These are phyloP conservation scores for Cinchona pubescens DNA, from an alignment of 257 asterid species.

Conservation along the genomic window DNA sequence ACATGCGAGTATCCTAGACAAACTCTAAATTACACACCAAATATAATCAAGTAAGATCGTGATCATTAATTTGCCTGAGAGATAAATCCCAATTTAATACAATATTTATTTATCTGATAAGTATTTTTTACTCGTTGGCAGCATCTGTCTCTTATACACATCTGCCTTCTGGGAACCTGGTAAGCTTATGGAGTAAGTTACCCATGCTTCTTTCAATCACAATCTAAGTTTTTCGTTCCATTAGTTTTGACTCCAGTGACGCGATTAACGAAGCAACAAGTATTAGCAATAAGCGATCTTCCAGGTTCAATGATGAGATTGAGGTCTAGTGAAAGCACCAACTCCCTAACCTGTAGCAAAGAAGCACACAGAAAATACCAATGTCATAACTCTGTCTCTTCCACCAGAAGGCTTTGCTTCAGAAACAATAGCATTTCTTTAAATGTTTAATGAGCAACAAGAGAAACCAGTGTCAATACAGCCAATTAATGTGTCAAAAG, in stretches of 20 bases:
- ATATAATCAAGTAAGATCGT: neutral
- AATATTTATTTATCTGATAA: too few species aligned
- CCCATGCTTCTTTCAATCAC: conserved; percentile 99
- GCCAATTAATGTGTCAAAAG: neutral
- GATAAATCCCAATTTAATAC: neutral
- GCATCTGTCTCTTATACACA: too few species aligned
- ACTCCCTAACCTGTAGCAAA: conserved; percentile 65
- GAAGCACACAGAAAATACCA: conserved; percentile 6
- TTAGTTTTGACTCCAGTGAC: conserved; percentile 95
- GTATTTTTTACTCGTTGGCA: too few species aligned
- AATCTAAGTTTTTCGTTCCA: conserved; percentile 77
- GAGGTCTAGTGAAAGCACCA: conserved; percentile 76
- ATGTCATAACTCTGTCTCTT: neutral
- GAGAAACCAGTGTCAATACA: neutral
- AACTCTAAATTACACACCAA: neutral
- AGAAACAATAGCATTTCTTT: neutral
- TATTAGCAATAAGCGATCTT: conserved; percentile 88
- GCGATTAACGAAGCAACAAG: conserved; percentile 87
- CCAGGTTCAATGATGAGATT: conserved; percentile 97
- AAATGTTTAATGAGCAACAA: neutral
- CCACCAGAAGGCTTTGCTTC: neutral
- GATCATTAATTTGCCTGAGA: neutral
- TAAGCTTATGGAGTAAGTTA: conserved; percentile 94
- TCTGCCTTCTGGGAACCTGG: too few species aligned
- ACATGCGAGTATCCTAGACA: neutral